A percentile compares a stretch with the other conserved stretches of the same genome.
Evolutionary conservation across 441 rosid species (phyloP).

Genomic region (Bruguiera hainesii): DNA sequence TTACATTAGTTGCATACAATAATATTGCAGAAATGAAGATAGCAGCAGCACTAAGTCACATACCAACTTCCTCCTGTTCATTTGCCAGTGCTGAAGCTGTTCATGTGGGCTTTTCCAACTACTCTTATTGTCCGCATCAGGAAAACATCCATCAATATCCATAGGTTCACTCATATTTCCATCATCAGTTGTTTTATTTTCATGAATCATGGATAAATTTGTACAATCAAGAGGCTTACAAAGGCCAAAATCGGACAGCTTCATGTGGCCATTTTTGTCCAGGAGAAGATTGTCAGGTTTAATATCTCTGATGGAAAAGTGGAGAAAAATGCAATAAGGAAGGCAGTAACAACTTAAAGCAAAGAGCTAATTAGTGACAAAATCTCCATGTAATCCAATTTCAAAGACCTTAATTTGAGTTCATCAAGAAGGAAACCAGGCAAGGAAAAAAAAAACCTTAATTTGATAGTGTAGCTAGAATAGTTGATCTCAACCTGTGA

Average conservation of each 20-base stretch:
- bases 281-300: slow-evolving; percentile 95
- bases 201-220: slow-evolving; percentile 69
- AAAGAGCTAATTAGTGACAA: background rate
- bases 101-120: slow-evolving; percentile 86
- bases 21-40: background rate
- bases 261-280: slow-evolving; percentile 96
- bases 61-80: slow-evolving; percentile 95
- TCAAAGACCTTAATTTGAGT: slow-evolving; percentile 5
- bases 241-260: slow-evolving; percentile 96
- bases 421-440: background rate
- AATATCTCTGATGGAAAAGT: slow-evolving; percentile 65
- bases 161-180: slow-evolving; percentile 60
- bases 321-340: slow-evolving; percentile 25
- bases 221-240: slow-evolving; percentile 96
- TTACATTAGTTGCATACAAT: no score
- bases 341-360: slow-evolving; percentile 8
- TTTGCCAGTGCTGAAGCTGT: slow-evolving; percentile 99
- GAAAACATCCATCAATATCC: slow-evolving; percentile 78
- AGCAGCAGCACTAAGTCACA: slow-evolving; percentile 18
- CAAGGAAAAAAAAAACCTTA: slow-evolving; percentile 12
- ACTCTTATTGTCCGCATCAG: slow-evolving; percentile 71
- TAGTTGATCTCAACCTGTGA: slow-evolving; percentile 62
- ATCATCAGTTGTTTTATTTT: slow-evolving; percentile 65
- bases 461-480: slow-evolving; percentile 12
- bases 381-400: slow-evolving; percentile 9